Evolutionary conservation across 2,329 filamentous ascomycete genomes (phyloP), one percentile per base, ranked within the genome.

Genomic region (Uncinocarpus reesii): DNA sequence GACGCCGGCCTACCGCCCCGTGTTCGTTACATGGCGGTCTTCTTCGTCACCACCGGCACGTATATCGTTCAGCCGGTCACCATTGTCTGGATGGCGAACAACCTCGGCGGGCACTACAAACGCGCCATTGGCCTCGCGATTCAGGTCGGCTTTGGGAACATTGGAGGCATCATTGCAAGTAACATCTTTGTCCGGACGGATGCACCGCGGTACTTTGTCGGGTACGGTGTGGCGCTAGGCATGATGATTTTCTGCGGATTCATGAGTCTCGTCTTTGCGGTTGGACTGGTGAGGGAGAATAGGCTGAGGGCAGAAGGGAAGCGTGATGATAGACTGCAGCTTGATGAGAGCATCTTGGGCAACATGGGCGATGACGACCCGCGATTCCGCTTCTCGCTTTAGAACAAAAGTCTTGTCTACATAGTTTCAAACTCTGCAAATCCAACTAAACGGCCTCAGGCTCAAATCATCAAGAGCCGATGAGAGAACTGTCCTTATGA

Each of bases 111-210:
- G 0, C 80, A 84, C 62, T 83, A 80, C 0, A 86, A 86, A 62
- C 71, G 82, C 0, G 79, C 78, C 1, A 78, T 80, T 3, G 79
- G 78, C 2, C 84, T 81, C 41, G 82, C 78, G 0, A 78, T 86
- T 75, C 81, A 84, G 56, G 84, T 86, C 49, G 81, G 77, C 7
- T 80, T 86, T 43, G 83, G 81, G 0, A 85, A 84, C 54, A 59
- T 82, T 1, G 82, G 81, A 0, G 81, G 80, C 0, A 79, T 85
- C 0, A 56, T 86, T 20, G 82, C 81, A 0, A 86, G 81, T 1
- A 81, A 86, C 62, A 60, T 86, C 1, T 86, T 86, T 60, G 71
- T 81, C 1, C 68, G 72, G 0, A 67, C 72, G 1, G 77, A 79
- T 23, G 76, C 72, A 0, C 83, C 82, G 1, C 67, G 79, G 26